Base-by-base conservation (phyloP, 2,329 filamentous ascomycete genomes). In the Exophiala sp. region DNA sequence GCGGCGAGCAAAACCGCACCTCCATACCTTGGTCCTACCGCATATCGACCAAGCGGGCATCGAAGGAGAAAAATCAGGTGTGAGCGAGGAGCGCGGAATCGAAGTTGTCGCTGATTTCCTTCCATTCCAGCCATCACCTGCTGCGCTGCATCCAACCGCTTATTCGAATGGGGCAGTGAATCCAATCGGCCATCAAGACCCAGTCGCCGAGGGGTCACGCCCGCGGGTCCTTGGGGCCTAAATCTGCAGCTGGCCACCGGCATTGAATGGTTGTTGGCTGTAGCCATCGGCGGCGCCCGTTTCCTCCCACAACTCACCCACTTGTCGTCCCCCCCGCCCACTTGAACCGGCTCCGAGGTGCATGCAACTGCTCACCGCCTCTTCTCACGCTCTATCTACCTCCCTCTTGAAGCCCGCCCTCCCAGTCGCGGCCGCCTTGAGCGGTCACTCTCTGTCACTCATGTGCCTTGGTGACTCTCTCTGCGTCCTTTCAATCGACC, bases 381-480 rank as follows among this genome's bases (percentile, higher is more conserved):
- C 54, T 57, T 57, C 48, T 48, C 43, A 38, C 51, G 18, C 24
- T 45, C 46, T 48, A 39, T 32, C 43, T 32, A 46, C 45, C 45
- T 54, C 48, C 38, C 45, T 45, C 51, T 50, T 52, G 44, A 53
- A 45, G 48, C 53, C 44, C 49, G 39, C 46, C 48, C 50, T 56
- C 45, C 51, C 38, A 27, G 42, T 43, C 34, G 43, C 46, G 19
- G 55, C 53, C 51, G 49, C 56, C 27, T 48, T 47, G 46, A 54
- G 55, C 57, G 52, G 57, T 59, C 56, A 52, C 55, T 53, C 35
- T 48, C 46, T 48, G 50, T 58, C 48, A 50, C 53, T 54, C 44
- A 45, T 41, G 48, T 51, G 45, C 51, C 53, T n/a, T 42, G 37
- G 45, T 39, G 44, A 46, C 46, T 42, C 45, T 52, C 48, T 45